Evolutionary conservation across 495 filamentous ascomycete genomes (phyloP), one percentile per base, ranked within the genome.

Genomic region (Astrothelium macrocarpum): DNA sequence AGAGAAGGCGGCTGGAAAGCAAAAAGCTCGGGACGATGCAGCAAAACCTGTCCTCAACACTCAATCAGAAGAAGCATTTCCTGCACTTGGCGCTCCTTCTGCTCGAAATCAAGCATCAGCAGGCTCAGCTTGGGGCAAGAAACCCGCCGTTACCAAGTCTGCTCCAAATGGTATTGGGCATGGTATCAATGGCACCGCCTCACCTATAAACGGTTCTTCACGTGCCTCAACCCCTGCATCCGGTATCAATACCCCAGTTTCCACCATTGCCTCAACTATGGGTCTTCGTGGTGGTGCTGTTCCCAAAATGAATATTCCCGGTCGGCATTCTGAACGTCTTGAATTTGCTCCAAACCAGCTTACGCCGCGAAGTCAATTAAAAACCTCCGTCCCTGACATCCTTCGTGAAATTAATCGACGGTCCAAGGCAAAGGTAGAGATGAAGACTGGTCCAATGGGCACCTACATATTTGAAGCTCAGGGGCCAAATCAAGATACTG

Each of bases 1-100:
- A 28, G 72, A 82, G 58, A 87, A 85, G 72, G 79, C 82, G 9
- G 81, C 81, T 39, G 84, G 82, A 46, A 88, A 88, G 75, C 84
- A 84, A 67, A 85, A 80, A 70, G 76, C 74, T 64, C 71, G 77
- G 53, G 72, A 78, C 29, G 58, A 75, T 18, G 72, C 70, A 32
- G 70, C 72, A 20, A 76, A 78, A 67, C 62, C 79, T 12, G 71
- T 76, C 28, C 77, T 96, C 53, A 89, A 97, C 74, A 88, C 90
- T 9, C 80, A 87, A 66, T 96, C 91, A 2, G 88, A 91, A 70
- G 93, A 96, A 74, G 77, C 87, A 45, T 98, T 98, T 78, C 94
- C 94, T 23, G 84, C 90, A 39, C 81, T 98, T 56, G 94, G 87
- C 59, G 84, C 84, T 12, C 79, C 87, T 34, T 87, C 88, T 75